A percentile compares a stretch with the other conserved stretches of the same genome.
Evolutionary conservation across 495 filamentous ascomycete genomes (phyloP).

Genomic region (Hyaloscypha variabilis): DNA sequence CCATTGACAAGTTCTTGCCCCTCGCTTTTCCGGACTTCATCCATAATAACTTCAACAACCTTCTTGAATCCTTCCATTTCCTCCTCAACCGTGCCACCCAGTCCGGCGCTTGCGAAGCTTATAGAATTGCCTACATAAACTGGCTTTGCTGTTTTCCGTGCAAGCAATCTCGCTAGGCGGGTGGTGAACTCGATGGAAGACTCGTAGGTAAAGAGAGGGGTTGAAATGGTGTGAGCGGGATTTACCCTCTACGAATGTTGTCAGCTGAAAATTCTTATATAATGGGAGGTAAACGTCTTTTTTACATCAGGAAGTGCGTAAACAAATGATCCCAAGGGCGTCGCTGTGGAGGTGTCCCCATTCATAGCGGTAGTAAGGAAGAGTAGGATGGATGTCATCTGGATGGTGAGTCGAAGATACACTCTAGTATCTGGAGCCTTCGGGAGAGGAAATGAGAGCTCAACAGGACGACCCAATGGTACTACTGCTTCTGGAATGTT

Average conservation of each 20-base stretch:
- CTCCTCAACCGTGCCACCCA: conserved; percentile 83
- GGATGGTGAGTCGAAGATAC: conserved; percentile 74
- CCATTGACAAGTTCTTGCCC: conserved; percentile 7
- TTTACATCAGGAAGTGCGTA: conserved; percentile 89
- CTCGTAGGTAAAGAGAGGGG: conserved; percentile 73
- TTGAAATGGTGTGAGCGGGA: conserved; percentile 67
- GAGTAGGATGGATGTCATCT: conserved; percentile 65
- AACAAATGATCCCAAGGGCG: conserved; percentile 81
- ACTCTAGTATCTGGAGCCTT: conserved; percentile 75
- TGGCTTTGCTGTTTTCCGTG: conserved; percentile 66
- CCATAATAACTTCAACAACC: conserved; percentile 69
- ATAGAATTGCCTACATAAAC: conserved; percentile 85
- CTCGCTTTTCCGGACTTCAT: conserved; percentile 22
- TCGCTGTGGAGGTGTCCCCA: conserved; percentile 53
- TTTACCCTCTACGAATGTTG: conserved; percentile 49
- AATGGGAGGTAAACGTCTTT: conserved; percentile 30
- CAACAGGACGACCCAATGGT: conserved; percentile 36
- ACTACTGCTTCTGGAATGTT: background rate
- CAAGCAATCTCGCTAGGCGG: conserved; percentile 80
- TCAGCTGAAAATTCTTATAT: conserved; percentile 11
- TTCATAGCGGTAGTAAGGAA: conserved; percentile 75
- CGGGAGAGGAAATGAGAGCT: conserved; percentile 80
- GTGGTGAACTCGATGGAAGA: conserved; percentile 83
- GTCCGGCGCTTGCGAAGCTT: conserved; percentile 64
- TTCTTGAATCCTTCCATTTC: conserved; percentile 86